A percentile compares a stretch with the other conserved stretches of the same genome.
These are phyloP conservation scores for Neurospora terricola DNA, from an alignment of 495 filamentous ascomycete species.

Conservation along the genomic window DNA sequence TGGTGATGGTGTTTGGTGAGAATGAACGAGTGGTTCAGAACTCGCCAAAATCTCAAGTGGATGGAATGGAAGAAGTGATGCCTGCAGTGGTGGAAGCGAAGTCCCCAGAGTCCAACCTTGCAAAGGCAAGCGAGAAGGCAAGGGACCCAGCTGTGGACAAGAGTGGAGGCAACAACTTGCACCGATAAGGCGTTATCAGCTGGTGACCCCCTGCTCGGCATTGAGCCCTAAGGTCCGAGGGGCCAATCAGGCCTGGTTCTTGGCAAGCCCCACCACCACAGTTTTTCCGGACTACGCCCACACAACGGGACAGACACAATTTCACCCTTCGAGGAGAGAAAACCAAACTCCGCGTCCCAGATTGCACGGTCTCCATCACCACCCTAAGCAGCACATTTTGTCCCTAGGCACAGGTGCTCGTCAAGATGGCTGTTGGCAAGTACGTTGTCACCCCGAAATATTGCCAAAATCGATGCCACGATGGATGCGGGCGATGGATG, in stretches of 20 bases:
- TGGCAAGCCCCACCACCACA: constrained; percentile 16
- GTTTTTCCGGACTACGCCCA: constrained; percentile 27
- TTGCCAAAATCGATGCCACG: constrained; percentile 6
- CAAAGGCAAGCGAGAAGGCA: neutral
- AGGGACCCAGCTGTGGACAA: neutral
- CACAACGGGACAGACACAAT: constrained; percentile 26
- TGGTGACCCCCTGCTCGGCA: neutral
- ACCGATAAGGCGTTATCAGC: neutral
- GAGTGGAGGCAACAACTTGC: neutral
- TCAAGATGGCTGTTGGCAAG: constrained; percentile 90
- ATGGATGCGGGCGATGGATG: neutral
- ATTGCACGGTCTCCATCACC: constrained; percentile 27
- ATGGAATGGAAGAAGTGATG: neutral
- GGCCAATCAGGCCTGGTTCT: constrained; percentile 12
- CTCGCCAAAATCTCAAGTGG: neutral
- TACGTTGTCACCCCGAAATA: constrained; percentile 38
- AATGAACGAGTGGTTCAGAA: neutral
- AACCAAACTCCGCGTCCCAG: constrained; percentile 25
- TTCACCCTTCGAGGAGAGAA: constrained; percentile 20
- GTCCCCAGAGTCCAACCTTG: neutral
- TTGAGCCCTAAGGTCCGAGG: constrained; percentile 24
- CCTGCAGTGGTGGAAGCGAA: neutral
- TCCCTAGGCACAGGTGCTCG: constrained; percentile 34
- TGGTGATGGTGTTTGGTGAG: neutral
- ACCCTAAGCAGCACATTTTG: constrained; percentile 23